These are phyloP conservation scores for Chalciporus sp. DNA, from an alignment of 1,284 basidiomycete genomes.

Conservation along the genomic window DNA sequence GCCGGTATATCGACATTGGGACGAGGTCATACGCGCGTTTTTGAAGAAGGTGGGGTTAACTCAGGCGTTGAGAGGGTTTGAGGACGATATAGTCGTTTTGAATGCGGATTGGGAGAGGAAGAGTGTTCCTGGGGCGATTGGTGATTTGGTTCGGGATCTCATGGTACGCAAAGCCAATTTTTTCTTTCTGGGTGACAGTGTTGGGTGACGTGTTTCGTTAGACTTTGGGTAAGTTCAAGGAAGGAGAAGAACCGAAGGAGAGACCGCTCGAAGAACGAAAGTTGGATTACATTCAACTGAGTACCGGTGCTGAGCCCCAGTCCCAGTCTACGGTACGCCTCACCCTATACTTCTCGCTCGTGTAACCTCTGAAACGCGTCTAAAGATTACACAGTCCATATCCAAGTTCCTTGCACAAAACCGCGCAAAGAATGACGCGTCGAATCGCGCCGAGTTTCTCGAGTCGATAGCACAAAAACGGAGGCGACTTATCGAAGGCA, in stretches of 20 bases:
- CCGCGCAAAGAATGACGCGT: constrained; percentile 68
- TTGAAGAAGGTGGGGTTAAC: constrained; percentile 56
- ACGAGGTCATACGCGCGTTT: constrained; percentile 57
- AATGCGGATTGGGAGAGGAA: constrained; percentile 65
- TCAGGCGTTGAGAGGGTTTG: constrained; percentile 65
- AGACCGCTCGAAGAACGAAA: constrained; percentile 62
- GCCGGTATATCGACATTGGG: constrained; percentile 60
- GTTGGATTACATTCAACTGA: constrained; percentile 56
- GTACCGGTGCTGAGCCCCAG: constrained; percentile 45
- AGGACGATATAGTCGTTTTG: constrained; percentile 69
- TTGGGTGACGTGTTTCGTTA: constrained; percentile 12
- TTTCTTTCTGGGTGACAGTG: background rate
- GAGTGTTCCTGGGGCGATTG: constrained; percentile 55
- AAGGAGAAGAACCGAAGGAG: constrained; percentile 28
- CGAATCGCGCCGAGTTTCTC: constrained; percentile 75
- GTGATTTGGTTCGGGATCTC: constrained; percentile 52
- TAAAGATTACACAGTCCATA: constrained; percentile 67
- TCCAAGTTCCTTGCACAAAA: constrained; percentile 69
- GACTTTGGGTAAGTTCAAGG: constrained; percentile 29
- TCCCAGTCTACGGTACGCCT: constrained; percentile 59
- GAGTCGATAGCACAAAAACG: constrained; percentile 58
- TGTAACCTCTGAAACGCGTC: constrained; percentile 1
- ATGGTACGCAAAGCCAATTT: constrained; percentile 43
- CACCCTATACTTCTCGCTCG: constrained; percentile 1
- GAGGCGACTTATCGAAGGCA: constrained; percentile 31